Base-by-base conservation (phyloP, 2,329 filamentous ascomycete species). In the Neoarthrinium moseri region DNA sequence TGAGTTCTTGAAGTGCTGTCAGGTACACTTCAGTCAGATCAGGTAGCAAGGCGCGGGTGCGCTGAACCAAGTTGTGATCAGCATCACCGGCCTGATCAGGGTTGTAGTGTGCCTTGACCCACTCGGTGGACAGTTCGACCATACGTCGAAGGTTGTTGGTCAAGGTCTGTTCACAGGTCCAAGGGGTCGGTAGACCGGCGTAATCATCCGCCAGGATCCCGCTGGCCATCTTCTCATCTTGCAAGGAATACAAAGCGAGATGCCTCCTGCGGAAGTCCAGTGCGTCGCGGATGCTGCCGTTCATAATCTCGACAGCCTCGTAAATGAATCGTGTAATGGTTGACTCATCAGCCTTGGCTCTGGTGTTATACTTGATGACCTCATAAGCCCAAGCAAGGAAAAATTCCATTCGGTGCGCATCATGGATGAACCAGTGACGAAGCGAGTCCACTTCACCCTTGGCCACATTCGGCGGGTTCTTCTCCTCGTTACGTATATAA, bases 401-500 rank as follows among this genome's bases (percentile, higher is more conserved):
- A 46, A 87, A 74, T 45, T 91, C 83, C 53, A 95, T 76, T 22
- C 80, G 78, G 65, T 81, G 80, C 24, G 91, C 75, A 58, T 91
- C 87, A 55, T 87, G 78, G 50, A 91, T 76, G 59, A 96, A 95
- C 83, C 89, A 96, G 56, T 90, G 84, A n/a, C 91, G 81, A 13
- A 96, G 83, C 6, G 79, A 74, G 59, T 96, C 90, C 8, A 85
- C 80, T 61, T 94, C 86, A n/a, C 83, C 84, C 18, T 77, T 74
- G 29, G 81, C 80, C 23, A 74, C 68, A 42, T 85, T 75, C 4
- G 83, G 77, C 43, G 83, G 80, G 20, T 84, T 84, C 67, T 89
- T 91, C 55, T 87, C 85, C 43, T 86, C 79, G 51, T 91, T 82
- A 51, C 88, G 83, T 61, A 96, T 86, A 52, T 81, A 86, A 47